These are phyloP conservation scores for Globisporangium irregulare DNA, from an alignment of 352 stramenopile species.

Conservation along the genomic window DNA sequence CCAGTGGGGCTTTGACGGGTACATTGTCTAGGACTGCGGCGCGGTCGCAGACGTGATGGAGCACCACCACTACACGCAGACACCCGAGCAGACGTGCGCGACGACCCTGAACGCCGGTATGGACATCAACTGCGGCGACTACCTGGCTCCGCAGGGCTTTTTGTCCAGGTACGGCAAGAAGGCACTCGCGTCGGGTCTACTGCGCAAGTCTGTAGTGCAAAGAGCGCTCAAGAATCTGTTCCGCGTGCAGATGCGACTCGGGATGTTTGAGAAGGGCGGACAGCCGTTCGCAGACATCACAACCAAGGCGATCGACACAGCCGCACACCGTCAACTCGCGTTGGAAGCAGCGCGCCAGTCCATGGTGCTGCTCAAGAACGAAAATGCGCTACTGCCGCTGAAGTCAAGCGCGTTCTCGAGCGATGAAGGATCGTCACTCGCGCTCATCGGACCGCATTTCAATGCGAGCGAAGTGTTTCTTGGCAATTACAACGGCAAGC, in stretches of 20 bases:
- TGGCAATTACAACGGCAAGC: conserved; percentile 74
- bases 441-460: conserved; percentile 78
- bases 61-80: conserved; percentile 77
- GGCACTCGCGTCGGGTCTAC: conserved; percentile 59
- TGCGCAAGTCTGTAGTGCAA: conserved; percentile 60
- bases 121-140: conserved; percentile 81
- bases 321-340: conserved; percentile 47
- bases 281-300: conserved; percentile 64
- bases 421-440: conserved; percentile 27
- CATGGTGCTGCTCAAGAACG: conserved; percentile 92
- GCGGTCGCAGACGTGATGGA: conserved; percentile 81
- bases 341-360: conserved; percentile 66
- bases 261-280: conserved; percentile 82
- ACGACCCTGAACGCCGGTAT: conserved; percentile 65
- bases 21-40: conserved; percentile 91
- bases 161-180: conserved; percentile 54
- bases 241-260: conserved; percentile 83
- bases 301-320: conserved; percentile 46
- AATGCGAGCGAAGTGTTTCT: conserved; percentile 54
- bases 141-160: conserved; percentile 62
- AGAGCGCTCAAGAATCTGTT: conserved; percentile 77
- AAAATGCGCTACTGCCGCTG: conserved; percentile 57
- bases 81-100: conserved; percentile 47
- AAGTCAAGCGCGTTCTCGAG: conserved; percentile 17
- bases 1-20: conserved; percentile 89